A percentile compares a stretch with the other conserved stretches of the same genome.
Conservation (phyloP, 1,284 basidiomycete genomes). For the Ceraceosorus bombacis region DNA sequence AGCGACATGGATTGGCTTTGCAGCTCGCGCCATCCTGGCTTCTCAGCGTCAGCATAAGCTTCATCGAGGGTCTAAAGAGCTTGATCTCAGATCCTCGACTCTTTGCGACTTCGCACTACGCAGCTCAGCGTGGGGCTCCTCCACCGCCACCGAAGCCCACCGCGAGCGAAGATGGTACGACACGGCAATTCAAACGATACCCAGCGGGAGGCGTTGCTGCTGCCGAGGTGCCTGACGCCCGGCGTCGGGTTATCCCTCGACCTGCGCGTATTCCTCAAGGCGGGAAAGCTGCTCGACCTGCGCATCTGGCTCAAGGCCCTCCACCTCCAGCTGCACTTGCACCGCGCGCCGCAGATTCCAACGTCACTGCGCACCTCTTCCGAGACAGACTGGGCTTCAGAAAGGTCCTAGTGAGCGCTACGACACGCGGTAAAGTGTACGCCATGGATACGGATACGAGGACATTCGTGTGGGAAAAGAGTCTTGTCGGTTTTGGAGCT, state of each 20-base stretch:
- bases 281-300: too few relatives aligned
- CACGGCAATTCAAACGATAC: too few relatives aligned
- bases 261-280: too few relatives aligned
- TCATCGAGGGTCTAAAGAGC: too few relatives aligned
- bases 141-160: too few relatives aligned
- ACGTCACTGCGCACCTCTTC: slow-evolving; percentile 21
- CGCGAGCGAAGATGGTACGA: too few relatives aligned
- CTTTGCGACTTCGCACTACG: too few relatives aligned
- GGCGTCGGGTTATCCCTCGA: too few relatives aligned
- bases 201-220: not conserved
- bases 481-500: slow-evolving; percentile 38
- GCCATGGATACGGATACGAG: slow-evolving; percentile 74
- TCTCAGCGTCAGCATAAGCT: not conserved
- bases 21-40: slow-evolving; percentile 3
- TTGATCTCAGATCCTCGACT: too few relatives aligned
- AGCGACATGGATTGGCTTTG: slow-evolving; percentile 24
- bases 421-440: slow-evolving; percentile 67
- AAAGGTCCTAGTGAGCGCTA: slow-evolving; percentile 71
- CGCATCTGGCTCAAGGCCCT: too few relatives aligned
- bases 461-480: slow-evolving; percentile 40
- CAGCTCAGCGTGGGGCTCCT: too few relatives aligned
- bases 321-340: slow-evolving; percentile 25
- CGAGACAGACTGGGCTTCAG: slow-evolving; percentile 76
- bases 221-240: not conserved
- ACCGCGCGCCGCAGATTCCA: slow-evolving; percentile 20